Percentiles rank a stretch among this genome's conserved stretches.
These are phyloP conservation scores for Parafenestella ontariensis DNA, from an alignment of 2,329 filamentous ascomycete genomes.

Conservation along the genomic window DNA sequence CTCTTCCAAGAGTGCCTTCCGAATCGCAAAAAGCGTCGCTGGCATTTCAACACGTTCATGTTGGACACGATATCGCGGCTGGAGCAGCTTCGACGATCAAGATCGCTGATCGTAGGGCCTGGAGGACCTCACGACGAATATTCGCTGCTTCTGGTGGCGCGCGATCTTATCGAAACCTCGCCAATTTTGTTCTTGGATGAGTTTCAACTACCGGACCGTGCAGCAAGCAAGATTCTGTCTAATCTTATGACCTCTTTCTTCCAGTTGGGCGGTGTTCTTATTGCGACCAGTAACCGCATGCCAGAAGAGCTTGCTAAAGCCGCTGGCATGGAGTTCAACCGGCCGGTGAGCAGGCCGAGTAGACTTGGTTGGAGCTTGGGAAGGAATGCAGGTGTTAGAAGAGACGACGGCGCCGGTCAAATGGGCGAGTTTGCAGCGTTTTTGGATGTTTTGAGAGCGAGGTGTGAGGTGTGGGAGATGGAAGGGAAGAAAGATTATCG, in stretches of 20 bases:
- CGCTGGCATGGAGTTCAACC: constrained; percentile 71
- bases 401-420: constrained; percentile 47
- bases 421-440: constrained; percentile 79
- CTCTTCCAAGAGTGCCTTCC: constrained; percentile 80
- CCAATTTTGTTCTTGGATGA: constrained; percentile 83
- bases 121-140: constrained; percentile 61
- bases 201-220: constrained; percentile 81
- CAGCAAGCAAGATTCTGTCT: constrained; percentile 78
- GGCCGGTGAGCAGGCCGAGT: constrained; percentile 56
- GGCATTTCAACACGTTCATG: constrained; percentile 91
- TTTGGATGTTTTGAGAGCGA: constrained; percentile 75
- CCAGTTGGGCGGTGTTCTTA: constrained; percentile 78
- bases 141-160: constrained; percentile 75
- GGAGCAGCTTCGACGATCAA: constrained; percentile 65
- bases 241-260: constrained; percentile 82
- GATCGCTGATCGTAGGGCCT: constrained; percentile 21
- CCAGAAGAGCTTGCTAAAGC: constrained; percentile 81
- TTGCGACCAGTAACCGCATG: constrained; percentile 84
- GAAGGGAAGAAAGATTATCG: constrained; percentile 74
- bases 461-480: constrained; percentile 87
- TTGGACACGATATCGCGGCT: constrained; percentile 76
- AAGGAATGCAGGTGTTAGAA: constrained; percentile 56
- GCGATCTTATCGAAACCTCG: constrained; percentile 75
- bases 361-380: constrained; percentile 51
- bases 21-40: constrained; percentile 73